phyloP scores from a whole-genome alignment of 495 filamentous ascomycete genomes.

The Xylaria venustula region DNA sequence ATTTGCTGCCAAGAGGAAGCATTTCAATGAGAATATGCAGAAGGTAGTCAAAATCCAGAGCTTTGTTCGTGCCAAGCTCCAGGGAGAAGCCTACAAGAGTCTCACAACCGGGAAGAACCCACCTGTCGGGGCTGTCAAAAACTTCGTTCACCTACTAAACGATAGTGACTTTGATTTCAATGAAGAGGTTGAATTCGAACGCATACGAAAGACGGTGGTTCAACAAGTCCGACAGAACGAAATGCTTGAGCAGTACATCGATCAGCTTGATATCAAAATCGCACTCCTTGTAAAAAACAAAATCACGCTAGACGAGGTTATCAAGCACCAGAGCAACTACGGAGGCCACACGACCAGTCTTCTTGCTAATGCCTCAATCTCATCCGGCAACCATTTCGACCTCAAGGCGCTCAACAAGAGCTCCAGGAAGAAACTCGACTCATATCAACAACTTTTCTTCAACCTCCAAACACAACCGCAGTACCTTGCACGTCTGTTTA shows the following conservation, averaged over 20 bases:
- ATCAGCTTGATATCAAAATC: slow-evolving; percentile 98
- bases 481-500: slow-evolving; percentile 87
- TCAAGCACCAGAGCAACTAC: slow-evolving; percentile 94
- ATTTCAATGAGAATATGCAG: slow-evolving; percentile 95
- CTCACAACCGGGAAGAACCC: slow-evolving; percentile 96
- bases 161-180: slow-evolving; percentile 99
- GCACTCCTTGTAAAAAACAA: slow-evolving; percentile 98
- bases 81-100: slow-evolving; percentile 96
- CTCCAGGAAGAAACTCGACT: slow-evolving; percentile 88
- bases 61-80: slow-evolving; percentile 87
- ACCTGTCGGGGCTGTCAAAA: slow-evolving; percentile 92
- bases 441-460: slow-evolving; percentile 98
- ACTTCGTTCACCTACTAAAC: slow-evolving; percentile 95
- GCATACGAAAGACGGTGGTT: slow-evolving; percentile 87
- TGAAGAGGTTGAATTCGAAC: slow-evolving; percentile 95
- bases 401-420: slow-evolving; percentile 97
- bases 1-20: slow-evolving; percentile 81
- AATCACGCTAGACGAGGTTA: slow-evolving; percentile 96
- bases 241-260: slow-evolving; percentile 94
- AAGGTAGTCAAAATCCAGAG: slow-evolving; percentile 99
- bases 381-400: slow-evolving; percentile 90
- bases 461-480: slow-evolving; percentile 95
- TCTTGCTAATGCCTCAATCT: slow-evolving; percentile 80
- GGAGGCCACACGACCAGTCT: slow-evolving; percentile 87
- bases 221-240: slow-evolving; percentile 97